Base-by-base conservation (phyloP, 345 rosid species). In the Eucalyptus paniculata region DNA sequence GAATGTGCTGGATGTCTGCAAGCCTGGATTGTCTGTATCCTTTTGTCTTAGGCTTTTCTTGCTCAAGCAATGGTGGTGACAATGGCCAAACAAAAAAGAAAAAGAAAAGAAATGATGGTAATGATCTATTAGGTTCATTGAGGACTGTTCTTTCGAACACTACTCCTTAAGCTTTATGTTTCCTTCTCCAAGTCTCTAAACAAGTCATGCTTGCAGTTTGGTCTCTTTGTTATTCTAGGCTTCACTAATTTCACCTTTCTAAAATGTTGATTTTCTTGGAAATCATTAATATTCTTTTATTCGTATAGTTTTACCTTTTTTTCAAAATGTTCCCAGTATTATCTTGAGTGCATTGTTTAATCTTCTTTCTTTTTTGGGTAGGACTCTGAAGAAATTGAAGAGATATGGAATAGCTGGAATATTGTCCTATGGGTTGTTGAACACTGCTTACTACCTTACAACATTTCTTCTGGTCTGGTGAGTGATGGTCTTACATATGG, bases 331-430 rank as follows among this genome's bases (percentile, higher is more conserved):
- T 65, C 53, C 28, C 4, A 40, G 30, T 12, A 23, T 67, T 77
- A 32, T 15, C 51, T 19, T 5, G 58, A 37, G 65, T 72, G 77
- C 56, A 45, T 26, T 86, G 44, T n/a, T 30, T 18, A 30, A 47
- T 86, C 16, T 82, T 58, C 28, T 81, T 89, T 17, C n/a, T 89
- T 65, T 37, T 34, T 81, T 90, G 90, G 77, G 88, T 90, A 97
- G 97, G 94, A 91, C 95, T 88, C 89, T 96, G 91, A 88, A 89
- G 93, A 95, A 93, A 91, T 88, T 97, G 91, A 96, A 92, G 94
- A 95, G 96, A 94, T 97, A 96, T 88, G 99, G 99, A 91, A 88
- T 95, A 81, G 95, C 99, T 77, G 99, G 99, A 89, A 77, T 97
- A 85, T 91, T 96, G 91, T 96, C 99, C 1, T 97, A 97, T 91